Base-by-base conservation (phyloP, 768 basidiomycete genomes). In the Kockovaella imperatae region DNA sequence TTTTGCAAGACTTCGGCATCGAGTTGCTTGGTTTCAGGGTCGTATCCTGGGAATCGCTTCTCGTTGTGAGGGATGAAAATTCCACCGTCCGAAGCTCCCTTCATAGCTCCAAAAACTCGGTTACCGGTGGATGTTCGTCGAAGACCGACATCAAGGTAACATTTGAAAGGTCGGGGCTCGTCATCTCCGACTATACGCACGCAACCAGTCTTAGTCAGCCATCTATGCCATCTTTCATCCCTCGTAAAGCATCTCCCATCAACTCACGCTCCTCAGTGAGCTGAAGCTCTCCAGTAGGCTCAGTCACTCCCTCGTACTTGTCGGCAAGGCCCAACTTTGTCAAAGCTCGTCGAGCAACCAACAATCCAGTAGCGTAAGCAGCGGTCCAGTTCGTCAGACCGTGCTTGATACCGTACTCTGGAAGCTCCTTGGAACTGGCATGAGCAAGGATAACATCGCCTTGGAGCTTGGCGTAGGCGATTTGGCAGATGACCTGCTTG, bases 381-480 rank as follows among this genome's bases (percentile, higher is more conserved):
- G 95, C 91, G 54, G 90, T 78, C 95, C 95, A 97, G 78, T 99
- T 99, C 50, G 93, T 97, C 42, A 99, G 79, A 75, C 95, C 95
- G 73, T 97, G 91, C 71, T 85, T 84, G 75, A 99, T 93, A 54
- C 95, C 95, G 73, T 95, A 99, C 68, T 81, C 78, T 48, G 89
- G 88, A 41, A 97, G 84, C 75, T 99, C 95, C 69, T 77, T 78
- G 43, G 95, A 95, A 59, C 78, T 81, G 52, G 95, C 95, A 42
- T 87, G 78, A 48, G 81, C 80, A 61, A 99, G 78, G 61, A 97
- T 80, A 66, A 93, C 86, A 75, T 99, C 95, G 55, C 95, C 95
- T 74, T 93, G 88, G 56, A 99, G 78, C 64, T 93, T 95, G 59
- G 95, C 91, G 69, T 96, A 97, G 73, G 89, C 79, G 69, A 99